Base-by-base conservation (phyloP, 164 flowering plant species). In the Sedum album region DNA sequence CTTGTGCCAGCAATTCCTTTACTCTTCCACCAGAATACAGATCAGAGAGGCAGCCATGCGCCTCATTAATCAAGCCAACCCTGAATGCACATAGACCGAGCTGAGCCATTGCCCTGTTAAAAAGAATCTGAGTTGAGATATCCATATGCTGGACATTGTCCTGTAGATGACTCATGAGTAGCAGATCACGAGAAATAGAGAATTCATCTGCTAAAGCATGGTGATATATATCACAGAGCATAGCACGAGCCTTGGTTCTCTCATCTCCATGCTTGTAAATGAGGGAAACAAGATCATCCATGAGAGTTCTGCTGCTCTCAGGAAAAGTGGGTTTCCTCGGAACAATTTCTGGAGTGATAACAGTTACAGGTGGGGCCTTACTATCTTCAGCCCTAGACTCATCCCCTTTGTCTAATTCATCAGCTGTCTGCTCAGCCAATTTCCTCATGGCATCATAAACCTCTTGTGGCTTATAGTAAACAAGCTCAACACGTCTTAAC, bases 371-470 rank as follows among this genome's bases (percentile, higher is more conserved):
- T 9, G 90, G 91, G 14, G 84, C 88, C 70, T 82, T 80, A 46
- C 25, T 75, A 71, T 81, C 88, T 46, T 88, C 93, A 39, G 69
- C 80, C 28, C 31, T 76, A 9, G 73, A 68, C 69, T 83, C 91
- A 51, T 83, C 90, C 26, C 76, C 85, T 60, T 67, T 77, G 18
- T 76, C 85, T 0, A 60, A 13, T 66, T 78, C 85, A n/a, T 69
- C 86, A 75, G 67, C 84, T 41, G 84, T 31, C 71, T 66, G 81
- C 72, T 88, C 96, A 25, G 88, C 95, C 74, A 94, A 66, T 25
- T 82, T 88, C 77, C 86, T 84, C 97, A 91, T 94, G 10, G 97
- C 97, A 72, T 80, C 96, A 82, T 94, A 94, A n/a, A 94, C 96
- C 70, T 79, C 96, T 74, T 87, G 93, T 18, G 97, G 99, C 62